Base-by-base conservation (phyloP, 345 rosid species). In the Toxicodendron radicans region DNA sequence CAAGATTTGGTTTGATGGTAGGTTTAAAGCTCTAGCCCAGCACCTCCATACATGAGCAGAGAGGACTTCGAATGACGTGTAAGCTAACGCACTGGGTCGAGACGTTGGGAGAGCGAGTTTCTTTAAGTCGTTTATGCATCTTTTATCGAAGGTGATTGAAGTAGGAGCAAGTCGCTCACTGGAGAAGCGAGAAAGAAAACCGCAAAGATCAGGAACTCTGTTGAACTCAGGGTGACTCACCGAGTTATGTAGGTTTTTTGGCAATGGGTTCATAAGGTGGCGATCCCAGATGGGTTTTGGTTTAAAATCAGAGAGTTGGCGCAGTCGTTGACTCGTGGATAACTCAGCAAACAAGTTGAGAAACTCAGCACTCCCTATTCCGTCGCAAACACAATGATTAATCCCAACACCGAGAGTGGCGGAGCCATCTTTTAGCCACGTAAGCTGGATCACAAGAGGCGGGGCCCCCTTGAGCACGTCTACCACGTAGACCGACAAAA, bases 11-110 rank as follows among this genome's bases (percentile, higher is more conserved):
- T 84, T 89, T 20, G 88, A 73, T 0, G 96, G 93, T 23, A 94
- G 53, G 75, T 86, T 86, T 60, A 94, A 62, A 2, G 97, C 82
- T 63, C 89, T 85, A 7, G 88, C 88, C 98, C 98, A 94, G 84
- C 94, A 87, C 67, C 92, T 73, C 98, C 98, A 94, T 2, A 90
- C 84, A 48, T 94, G 98, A 18, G 96, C 97, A 0, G 97, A 81
- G 11, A 92, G 83, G 21, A 89, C 96, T 66, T 94, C 97, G 63
- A 90, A 94, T 27, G 91, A 87, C 24, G 97, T 90, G 82, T 68
- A 85, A 23, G 59, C 52, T 8, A 78, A 58, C 79, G 66, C 88
- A 38, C 63, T 24, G 71, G 70, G 77, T 76, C 73, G 81, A 68
- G 68, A 72, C 18, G 84, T 27, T 10, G 80, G 68, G 8, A 70